Base-by-base conservation (phyloP, 1,284 basidiomycete genomes). In the Ganoderma leucocontextum region DNA sequence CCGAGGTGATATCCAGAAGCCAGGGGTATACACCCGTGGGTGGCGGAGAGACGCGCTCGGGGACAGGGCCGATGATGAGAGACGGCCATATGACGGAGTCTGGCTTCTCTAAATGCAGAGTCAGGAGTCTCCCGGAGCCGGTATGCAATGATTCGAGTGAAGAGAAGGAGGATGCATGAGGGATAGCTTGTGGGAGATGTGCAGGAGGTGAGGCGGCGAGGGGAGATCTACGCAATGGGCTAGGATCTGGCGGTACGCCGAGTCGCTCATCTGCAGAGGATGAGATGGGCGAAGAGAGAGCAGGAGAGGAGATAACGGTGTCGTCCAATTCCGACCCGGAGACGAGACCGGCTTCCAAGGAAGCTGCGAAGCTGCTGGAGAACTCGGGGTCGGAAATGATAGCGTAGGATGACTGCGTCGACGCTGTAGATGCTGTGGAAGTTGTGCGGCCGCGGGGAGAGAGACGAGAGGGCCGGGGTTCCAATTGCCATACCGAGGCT, bases 61-160 rank as follows among this genome's bases (percentile, higher is more conserved):
- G 88, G n/a, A 87, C 89, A 33, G 92, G 89, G 0, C 92, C 92
- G 12, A 91, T 84, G 59, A 94, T 86, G 44, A 94, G 82, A 12
- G 90, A 91, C 0, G 92, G 92, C 92, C 92, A 94, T 58, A 94
- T 94, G 57, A 88, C 84, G 6, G 91, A 88, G 69, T 90, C 85
- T n/a, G 88, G 87, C 79, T 94, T 94, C 75, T 93, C 92, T 70
- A 94, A 78, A 76, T 94, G 90, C 49, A 94, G 79, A 3, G 92
- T 94, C 71, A 94, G 78, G 44, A 94, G 82, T 69, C 90, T 83
- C 53, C 89, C 90, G 2, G 89, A 84, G 12, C 85, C 84, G 8
- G 84, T 82, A 66, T 89, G 87, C 55, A 91, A 75, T 2, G 91
- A 93, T 71, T 93, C 92, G 62, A 93, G 78, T 6, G 91, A 93